Base-by-base conservation (phyloP, 1,284 basidiomycete genomes). In the Porodaedalea pini region DNA sequence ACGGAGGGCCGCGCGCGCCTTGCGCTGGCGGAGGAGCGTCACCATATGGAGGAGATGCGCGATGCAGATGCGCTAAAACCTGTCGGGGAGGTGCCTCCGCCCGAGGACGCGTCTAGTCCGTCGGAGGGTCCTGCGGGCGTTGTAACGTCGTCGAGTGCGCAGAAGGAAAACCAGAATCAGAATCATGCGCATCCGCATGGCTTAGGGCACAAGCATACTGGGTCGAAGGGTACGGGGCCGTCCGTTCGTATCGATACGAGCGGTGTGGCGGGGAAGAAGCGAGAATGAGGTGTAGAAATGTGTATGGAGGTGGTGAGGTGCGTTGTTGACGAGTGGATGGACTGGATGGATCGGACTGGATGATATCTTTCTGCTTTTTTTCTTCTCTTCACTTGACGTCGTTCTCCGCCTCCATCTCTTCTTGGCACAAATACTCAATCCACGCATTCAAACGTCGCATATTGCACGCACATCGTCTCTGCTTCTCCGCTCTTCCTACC, bases 61-160 rank as follows among this genome's bases (percentile, higher is more conserved):
- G 81, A 85, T 60, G 73, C 66, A 52, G 86, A 89, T 64, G 87
- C 86, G 62, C 84, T 89, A 82, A 90, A 90, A 65, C 86, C 87
- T 19, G 85, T 89, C 6, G 86, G 83, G 31, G 81, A 79, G 43
- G 68, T 69, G 23, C 31, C 31, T 15, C 31, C 17, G 41, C 53
- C 32, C 3, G 53, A 48, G 29, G 53, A 48, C 29, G 19, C 31
- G 13, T 23, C 41, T 7, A 23, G 41, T 7, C 41, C 21, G n/a
- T 8, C 41, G 41, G n/a, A 23, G 6, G 10, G 11, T 19, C 4
- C 41, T 6, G n/a, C 41, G 19, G 41, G 41, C 21, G 41, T 57
- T 39, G 48, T 51, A 8, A 58, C 56, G n/a, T 36, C 32, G 21
- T 45, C 50, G 31, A 48, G 39, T 19, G 29, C 32, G 3, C 50